Conservation (phyloP, 371 early-diverging fungal genomes). For the Zopfochytrium polystomum region DNA sequence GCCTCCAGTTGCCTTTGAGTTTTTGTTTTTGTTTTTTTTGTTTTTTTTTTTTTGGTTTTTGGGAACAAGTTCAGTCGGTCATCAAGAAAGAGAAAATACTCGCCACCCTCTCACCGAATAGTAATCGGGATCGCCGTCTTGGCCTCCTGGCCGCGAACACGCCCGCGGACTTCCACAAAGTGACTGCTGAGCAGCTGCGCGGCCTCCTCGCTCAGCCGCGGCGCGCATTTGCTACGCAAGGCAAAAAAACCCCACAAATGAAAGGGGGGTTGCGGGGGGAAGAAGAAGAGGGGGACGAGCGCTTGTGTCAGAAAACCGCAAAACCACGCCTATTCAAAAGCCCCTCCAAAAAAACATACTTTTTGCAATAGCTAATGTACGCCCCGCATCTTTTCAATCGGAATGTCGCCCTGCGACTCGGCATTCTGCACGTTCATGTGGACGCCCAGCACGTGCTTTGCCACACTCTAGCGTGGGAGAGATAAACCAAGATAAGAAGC, state of each 20-base stretch:
- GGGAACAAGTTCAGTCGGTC: background rate
- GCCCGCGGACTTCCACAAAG: constrained; percentile 90
- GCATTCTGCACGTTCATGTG: constrained; percentile 67
- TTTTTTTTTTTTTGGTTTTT: too few relatives aligned
- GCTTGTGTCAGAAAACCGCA: constrained; percentile 7
- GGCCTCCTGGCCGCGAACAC: constrained; percentile 78
- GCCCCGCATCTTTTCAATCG: constrained; percentile 88
- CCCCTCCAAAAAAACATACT: constrained; percentile 55
- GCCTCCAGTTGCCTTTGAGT: constrained; percentile 93
- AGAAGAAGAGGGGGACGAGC: too few relatives aligned
- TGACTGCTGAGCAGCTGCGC: constrained; percentile 89
- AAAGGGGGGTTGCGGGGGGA: background rate
- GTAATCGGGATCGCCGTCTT: constrained; percentile 92
- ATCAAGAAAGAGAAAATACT: background rate
- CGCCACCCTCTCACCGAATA: constrained; percentile 74
- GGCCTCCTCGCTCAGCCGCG: constrained; percentile 82
- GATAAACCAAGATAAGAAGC: constrained; percentile 25
- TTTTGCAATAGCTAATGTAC: constrained; percentile 92
- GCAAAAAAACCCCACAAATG: background rate
- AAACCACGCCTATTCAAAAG: background rate
- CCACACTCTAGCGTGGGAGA: constrained; percentile 66
- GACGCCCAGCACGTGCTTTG: constrained; percentile 88
- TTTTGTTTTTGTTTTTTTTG: too few relatives aligned
- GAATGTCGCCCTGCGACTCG: constrained; percentile 65
- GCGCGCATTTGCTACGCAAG: constrained; percentile 77